Evolutionary conservation across 1,284 basidiomycete genomes (phyloP).

Genomic region (Rhodotorula sp.): DNA sequence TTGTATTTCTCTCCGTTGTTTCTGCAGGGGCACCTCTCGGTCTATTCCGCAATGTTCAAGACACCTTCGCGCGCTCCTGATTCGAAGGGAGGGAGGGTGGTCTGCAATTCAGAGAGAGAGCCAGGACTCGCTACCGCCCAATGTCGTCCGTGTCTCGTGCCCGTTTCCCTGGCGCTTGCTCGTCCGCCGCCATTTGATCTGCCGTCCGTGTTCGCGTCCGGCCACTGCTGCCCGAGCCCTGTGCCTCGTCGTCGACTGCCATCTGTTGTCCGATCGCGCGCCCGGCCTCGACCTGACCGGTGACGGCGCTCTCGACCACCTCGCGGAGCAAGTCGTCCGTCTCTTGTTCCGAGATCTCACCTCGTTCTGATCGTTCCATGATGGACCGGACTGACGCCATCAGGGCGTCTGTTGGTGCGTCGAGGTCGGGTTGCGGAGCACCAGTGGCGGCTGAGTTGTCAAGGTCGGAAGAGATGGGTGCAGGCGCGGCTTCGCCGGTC

Average conservation of each 20-base stretch:
- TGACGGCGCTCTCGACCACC: constrained; percentile 52
- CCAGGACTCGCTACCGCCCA: constrained; percentile 1
- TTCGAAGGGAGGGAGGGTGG: too few relatives aligned
- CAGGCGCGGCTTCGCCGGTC: constrained; percentile 47
- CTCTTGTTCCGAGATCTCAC: constrained; percentile 56
- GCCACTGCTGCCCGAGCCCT: background rate
- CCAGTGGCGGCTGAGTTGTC: background rate
- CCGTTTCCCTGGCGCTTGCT: constrained; percentile 5
- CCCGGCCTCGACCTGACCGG: constrained; percentile 30
- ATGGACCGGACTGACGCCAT: constrained; percentile 66
- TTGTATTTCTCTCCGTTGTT: too few relatives aligned
- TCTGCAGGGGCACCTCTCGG: background rate
- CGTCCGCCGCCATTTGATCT: constrained; percentile 1
- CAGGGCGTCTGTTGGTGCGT: constrained; percentile 68
- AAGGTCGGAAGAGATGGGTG: background rate
- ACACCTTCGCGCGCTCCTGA: background rate
- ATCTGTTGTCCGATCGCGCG: constrained; percentile 26
- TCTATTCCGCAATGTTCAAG: background rate
- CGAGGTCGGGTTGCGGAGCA: constrained; percentile 63
- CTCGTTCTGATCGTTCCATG: constrained; percentile 63
- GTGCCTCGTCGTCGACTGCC: constrained; percentile 4
- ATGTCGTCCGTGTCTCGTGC: constrained; percentile 14
- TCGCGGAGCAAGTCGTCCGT: constrained; percentile 62
- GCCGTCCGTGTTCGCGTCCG: constrained; percentile 13
- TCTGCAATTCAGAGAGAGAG: too few relatives aligned